phyloP scores from a whole-genome alignment of 176 grass and related monocot species.

The Panicum miliaceum region DNA sequence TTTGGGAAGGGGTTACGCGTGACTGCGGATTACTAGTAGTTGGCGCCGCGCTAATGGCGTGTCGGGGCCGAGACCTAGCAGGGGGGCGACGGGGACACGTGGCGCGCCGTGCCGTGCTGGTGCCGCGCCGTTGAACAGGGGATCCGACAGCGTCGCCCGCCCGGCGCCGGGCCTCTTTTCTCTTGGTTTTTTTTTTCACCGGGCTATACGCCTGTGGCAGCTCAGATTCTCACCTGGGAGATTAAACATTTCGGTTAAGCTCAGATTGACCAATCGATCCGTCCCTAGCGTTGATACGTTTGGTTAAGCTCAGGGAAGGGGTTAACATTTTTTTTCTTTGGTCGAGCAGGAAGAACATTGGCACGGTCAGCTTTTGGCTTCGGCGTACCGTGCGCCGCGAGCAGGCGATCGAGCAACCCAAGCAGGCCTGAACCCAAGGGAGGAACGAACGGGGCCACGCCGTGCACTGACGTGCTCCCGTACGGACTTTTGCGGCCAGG shows the following conservation, averaged over 20 bases:
- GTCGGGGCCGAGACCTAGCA: neutral
- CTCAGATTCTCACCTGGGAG: neutral
- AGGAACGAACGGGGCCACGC: too few species aligned
- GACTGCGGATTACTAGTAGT: neutral
- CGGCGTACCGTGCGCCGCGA: too few species aligned
- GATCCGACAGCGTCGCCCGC: neutral
- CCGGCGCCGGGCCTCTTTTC: neutral
- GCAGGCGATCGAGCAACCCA: too few species aligned
- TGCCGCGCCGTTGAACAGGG: neutral
- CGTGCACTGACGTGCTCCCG: neutral
- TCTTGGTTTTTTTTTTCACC: neutral
- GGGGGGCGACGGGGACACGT: neutral
- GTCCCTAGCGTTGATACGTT: too few species aligned
- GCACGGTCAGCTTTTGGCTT: too few species aligned
- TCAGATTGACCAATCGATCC: too few species aligned
- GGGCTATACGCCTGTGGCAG: too few species aligned
- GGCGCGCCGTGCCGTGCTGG: constrained; percentile 21
- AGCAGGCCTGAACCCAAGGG: too few species aligned
- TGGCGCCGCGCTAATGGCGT: constrained; percentile 27
- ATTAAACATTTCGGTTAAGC: neutral
- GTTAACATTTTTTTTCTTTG: too few species aligned
- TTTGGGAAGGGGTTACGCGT: neutral
- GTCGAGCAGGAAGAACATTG: too few species aligned
- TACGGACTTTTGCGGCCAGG: neutral
- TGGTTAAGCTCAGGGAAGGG: too few species aligned